Evolutionary conservation across 108 stramenopile species (phyloP), one percentile per base, ranked within the genome.

Genomic region (Pelagomonas calceolata): DNA sequence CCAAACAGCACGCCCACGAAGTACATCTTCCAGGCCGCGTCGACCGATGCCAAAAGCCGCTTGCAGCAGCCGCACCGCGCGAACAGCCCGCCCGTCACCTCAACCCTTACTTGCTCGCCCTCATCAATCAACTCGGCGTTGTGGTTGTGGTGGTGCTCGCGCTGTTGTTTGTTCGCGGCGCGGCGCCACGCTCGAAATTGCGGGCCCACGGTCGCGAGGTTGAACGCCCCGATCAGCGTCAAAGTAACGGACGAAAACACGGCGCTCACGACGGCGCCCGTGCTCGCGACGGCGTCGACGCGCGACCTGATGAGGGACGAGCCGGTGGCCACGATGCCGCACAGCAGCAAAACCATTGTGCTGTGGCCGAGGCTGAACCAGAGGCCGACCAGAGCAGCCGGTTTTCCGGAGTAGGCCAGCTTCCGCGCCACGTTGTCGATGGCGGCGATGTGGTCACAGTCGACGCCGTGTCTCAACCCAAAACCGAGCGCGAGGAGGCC

Each of bases 21-120:
- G 36, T 65, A 72, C 71, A 72, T 72, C 65, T 72, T 72, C 71
- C 71, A 72, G 4, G 1, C 35, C 7, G 34, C 9, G 36, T 72
- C 71, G 34, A 72, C 36, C 5, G 33, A 35, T 9, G 21, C 64
- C n/a, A 72, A 35, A 12, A 72, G 14, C 5, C 15, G 30, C 14
- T 60, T 60, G 65, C 71, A 72, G 39, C 39, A 43, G n/a, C n/a
- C n/a, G 35, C 70, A 71, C 34, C 39, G 39, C 39, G 39, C 39
- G 39, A 43, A 43, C 9, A 5, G 12, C 9, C 39, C 39, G 9
- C 39, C 39, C 9, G 5, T 5, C 39, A 43, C 39, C n/a, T n/a
- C n/a, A n/a, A n/a, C n/a, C n/a, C n/a, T n/a, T n/a, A n/a, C n/a
- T n/a, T n/a, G n/a, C n/a, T n/a, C n/a, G n/a, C n/a, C n/a, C n/a